Evolutionary conservation across 2,329 filamentous ascomycete genomes (phyloP).

Genomic region (Penicillium expansum): DNA sequence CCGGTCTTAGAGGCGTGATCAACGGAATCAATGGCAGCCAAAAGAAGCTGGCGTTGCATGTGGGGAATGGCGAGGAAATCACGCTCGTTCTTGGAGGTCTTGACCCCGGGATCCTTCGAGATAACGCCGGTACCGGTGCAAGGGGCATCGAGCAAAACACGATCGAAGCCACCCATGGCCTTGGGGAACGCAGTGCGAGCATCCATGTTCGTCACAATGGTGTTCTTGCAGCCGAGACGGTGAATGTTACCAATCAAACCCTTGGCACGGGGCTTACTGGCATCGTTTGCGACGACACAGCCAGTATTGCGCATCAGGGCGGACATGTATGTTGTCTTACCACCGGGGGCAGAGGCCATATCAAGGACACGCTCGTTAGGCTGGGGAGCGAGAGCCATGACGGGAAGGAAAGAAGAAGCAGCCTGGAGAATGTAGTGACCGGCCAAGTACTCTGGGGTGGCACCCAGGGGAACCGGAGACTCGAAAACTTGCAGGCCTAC

Average conservation of each 20-base stretch:
- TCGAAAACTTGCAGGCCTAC: conserved; percentile 97
- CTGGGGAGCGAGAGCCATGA: conserved; percentile 94
- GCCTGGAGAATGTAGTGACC: conserved; percentile 98
- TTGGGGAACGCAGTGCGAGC: conserved; percentile 83
- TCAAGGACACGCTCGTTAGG: conserved; percentile 89
- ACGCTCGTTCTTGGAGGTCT: conserved; percentile 95
- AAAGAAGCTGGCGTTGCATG: conserved; percentile 87
- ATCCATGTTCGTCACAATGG: conserved; percentile 92
- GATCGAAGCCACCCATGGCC: conserved; percentile 92
- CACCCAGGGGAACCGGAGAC: conserved; percentile 79
- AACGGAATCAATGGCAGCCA: conserved; percentile 91
- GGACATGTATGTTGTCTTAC: conserved; percentile 95
- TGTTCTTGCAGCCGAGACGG: conserved; percentile 88
- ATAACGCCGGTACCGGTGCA: conserved; percentile 98
- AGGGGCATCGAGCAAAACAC: conserved; percentile 88
- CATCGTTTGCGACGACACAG: conserved; percentile 93
- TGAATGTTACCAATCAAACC: conserved; percentile 98
- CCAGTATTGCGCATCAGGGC: conserved; percentile 98
- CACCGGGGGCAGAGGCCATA: conserved; percentile 92
- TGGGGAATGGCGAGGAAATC: conserved; percentile 94
- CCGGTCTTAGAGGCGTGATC: conserved; percentile 90
- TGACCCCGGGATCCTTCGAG: conserved; percentile 91
- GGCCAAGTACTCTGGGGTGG: conserved; percentile 94
- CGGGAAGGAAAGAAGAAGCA: conserved; percentile 91
- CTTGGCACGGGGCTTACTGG: conserved; percentile 88